A percentile compares a stretch with the other conserved stretches of the same genome.
These are phyloP conservation scores for Hypomyces rosellus DNA, from an alignment of 2,329 filamentous ascomycete genomes.

Conservation along the genomic window DNA sequence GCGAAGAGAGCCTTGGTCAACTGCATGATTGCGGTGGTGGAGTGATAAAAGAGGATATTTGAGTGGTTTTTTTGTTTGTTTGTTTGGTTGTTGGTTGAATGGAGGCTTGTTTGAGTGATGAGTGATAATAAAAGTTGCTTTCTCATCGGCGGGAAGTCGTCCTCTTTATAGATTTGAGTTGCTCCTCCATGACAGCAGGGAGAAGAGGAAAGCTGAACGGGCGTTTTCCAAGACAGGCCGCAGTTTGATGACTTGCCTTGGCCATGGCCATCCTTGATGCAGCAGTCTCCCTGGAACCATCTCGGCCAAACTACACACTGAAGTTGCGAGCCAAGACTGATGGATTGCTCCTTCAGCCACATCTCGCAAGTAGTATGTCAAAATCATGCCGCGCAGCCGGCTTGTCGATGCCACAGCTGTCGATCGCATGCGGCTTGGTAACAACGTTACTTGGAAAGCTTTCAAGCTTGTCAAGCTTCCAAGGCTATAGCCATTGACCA, in stretches of 20 bases:
- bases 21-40: conserved; percentile 33
- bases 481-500: background rate
- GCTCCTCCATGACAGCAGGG: background rate
- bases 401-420: background rate
- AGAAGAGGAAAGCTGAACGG: background rate
- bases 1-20: conserved; percentile 34
- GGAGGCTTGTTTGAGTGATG: background rate
- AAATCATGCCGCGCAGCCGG: background rate
- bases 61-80: background rate
- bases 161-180: background rate
- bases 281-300: background rate
- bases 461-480: no score
- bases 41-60: background rate
- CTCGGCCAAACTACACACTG: background rate
- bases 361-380: background rate
- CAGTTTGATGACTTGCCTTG: background rate
- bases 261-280: background rate
- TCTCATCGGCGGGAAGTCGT: no score
- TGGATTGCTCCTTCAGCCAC: background rate
- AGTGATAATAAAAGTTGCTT: background rate
- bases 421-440: background rate
- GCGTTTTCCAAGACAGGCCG: background rate
- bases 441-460: background rate
- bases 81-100: no score
- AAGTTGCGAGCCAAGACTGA: background rate